Percentiles rank a stretch among this genome's conserved stretches.
phyloP scores from a whole-genome alignment of 495 filamentous ascomycete species.

The Daldinia caldariorum region DNA sequence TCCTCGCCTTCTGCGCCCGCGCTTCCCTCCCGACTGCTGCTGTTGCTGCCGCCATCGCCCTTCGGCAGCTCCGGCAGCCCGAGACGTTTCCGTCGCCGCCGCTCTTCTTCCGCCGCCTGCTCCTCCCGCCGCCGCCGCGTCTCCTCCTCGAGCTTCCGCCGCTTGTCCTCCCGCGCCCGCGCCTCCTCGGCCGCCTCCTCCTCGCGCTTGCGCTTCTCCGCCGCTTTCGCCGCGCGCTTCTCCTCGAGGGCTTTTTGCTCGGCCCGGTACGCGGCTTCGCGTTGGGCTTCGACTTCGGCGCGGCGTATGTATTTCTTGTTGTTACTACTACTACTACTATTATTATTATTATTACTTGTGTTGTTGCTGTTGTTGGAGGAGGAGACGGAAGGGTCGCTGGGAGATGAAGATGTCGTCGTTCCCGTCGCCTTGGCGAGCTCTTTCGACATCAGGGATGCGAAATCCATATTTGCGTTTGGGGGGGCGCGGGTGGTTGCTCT shows the following conservation, averaged over 20 bases:
- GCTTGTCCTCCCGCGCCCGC: conserved; percentile 79
- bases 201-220: conserved; percentile 87
- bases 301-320: conserved; percentile 86
- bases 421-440: conserved; percentile 82
- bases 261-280: conserved; percentile 79
- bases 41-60: conserved; percentile 23
- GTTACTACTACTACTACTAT: too few species aligned
- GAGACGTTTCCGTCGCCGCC: conserved; percentile 56
- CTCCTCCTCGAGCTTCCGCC: conserved; percentile 81
- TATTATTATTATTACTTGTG: too few species aligned
- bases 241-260: conserved; percentile 76
- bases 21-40: conserved; percentile 19
- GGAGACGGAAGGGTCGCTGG: conserved; percentile 37
- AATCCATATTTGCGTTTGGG: conserved; percentile 73
- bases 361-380: conserved; percentile 41
- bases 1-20: conserved; percentile 53
- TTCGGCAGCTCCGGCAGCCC: conserved; percentile 78
- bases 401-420: conserved; percentile 23
- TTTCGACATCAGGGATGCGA: conserved; percentile 88
- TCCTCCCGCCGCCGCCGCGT: conserved; percentile 73
- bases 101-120: conserved; percentile 69
- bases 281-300: conserved; percentile 84
- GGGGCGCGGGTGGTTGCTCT: neutral
- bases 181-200: conserved; percentile 80
- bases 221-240: conserved; percentile 71